phyloP scores from a whole-genome alignment of 257 asterid genomes.

The Jacaranda mimosifolia region DNA sequence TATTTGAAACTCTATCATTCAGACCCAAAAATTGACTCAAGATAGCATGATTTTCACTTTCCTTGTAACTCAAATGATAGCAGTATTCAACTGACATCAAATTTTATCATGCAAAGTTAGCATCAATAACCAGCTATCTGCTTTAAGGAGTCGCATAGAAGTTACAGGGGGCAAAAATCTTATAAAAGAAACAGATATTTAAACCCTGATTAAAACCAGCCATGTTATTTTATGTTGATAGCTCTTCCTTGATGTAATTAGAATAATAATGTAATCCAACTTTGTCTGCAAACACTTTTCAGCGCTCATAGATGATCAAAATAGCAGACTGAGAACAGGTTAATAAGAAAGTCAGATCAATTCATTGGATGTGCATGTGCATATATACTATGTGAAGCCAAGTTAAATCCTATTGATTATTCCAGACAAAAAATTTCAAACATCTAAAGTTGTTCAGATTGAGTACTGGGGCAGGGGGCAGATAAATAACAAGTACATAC shows the following conservation, averaged over 20 bases:
- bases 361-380: neutral
- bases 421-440: no score
- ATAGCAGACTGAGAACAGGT: neutral
- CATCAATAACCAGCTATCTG: neutral
- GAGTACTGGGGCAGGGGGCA: neutral
- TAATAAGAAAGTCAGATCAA: neutral
- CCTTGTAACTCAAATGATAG: neutral
- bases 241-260: no score
- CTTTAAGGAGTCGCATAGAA: neutral
- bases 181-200: no score
- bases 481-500: constrained; percentile 46
- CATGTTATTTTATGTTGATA: no score
- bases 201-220: no score
- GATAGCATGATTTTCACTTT: neutral
- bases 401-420: neutral
- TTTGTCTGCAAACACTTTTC: neutral
- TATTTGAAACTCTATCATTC: neutral
- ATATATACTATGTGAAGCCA: neutral
- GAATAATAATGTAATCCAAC: neutral
- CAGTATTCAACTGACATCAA: neutral
- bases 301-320: neutral
- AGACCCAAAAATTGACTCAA: neutral
- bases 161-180: neutral
- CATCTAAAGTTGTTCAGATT: neutral
- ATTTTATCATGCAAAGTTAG: neutral